Evolutionary conservation across 768 basidiomycete genomes (phyloP), one percentile per base, ranked within the genome.

Genomic region (Lactarius hengduanensis): DNA sequence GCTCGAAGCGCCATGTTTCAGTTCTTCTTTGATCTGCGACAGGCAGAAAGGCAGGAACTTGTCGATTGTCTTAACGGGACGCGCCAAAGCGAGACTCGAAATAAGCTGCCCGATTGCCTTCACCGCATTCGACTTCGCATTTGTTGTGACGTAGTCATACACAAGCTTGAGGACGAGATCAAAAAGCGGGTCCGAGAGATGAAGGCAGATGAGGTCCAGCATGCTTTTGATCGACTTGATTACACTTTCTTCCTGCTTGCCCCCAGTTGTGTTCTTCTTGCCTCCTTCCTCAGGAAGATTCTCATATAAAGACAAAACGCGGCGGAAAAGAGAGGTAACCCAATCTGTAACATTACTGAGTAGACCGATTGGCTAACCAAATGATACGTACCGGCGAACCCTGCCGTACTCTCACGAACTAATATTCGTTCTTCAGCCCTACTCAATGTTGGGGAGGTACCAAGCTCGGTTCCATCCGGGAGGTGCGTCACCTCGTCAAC

Each of bases 231-330:
- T 83, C 22, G 90, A 84, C 73, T 88, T 91, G 62, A 93, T 81
- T 30, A 92, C 87, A 45, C 76, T 80, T 70, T 94, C 89, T 79
- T 89, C 91, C 77, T 81, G 84, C 74, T 91, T 91, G n/a, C 92
- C 92, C 28, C 92, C 92, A 2, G 92, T 93, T 41, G 83, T 89
- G 68, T 91, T 91, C 77, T 83, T 86, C 78, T 86, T 87, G 5
- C 96, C 96, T 13, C 92, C 94, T 77, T 96, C 96, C 75, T 98
- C 96, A 0, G 96, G 96, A 5, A 98, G 79, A 73, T 96, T 96
- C 78, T 95, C 92, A 73, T 90, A 96, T 22, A 98, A 78, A 1
- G 91, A 85, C 61, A 94, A 80, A 60, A 94, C 85, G 11, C 92
- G 85, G 18, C 90, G 81, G 72, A 94, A 88, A 36, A 94, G 83